phyloP scores from a whole-genome alignment of 116 monocot genomes.

The Trichopus zeylanicus region DNA sequence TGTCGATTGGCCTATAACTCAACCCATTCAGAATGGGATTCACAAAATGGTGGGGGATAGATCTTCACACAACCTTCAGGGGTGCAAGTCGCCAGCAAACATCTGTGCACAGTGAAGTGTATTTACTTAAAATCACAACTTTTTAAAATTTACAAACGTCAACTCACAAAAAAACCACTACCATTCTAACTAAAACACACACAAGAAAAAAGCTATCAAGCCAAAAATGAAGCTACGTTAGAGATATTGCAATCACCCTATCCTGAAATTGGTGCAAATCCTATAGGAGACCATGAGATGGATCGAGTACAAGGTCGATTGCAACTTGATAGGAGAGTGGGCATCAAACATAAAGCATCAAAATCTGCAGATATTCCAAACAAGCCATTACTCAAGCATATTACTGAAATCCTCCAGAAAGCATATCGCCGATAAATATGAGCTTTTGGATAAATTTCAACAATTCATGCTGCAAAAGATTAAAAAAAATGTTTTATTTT shows the following conservation, averaged over 20 bases:
- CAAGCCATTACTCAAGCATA: neutral
- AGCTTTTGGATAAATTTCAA: neutral
- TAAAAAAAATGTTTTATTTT: neutral
- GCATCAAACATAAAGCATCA: constrained; percentile 39
- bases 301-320: constrained; percentile 66
- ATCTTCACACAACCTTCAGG: constrained; percentile 72
- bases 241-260: constrained; percentile 6
- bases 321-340: constrained; percentile 50
- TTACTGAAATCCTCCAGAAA: neutral
- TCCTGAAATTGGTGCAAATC: constrained; percentile 77
- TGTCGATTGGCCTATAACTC: constrained; percentile 34
- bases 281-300: constrained; percentile 82
- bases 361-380: constrained; percentile 49
- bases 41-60: constrained; percentile 64
- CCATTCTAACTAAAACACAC: neutral
- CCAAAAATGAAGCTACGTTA: neutral
- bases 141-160: neutral
- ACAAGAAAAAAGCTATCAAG: neutral
- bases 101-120: constrained; percentile 31
- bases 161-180: neutral
- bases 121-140: neutral
- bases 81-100: constrained; percentile 82
- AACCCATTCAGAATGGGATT: constrained; percentile 72
- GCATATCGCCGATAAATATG: neutral
- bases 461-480: neutral